Evolutionary conservation across 2,329 filamentous ascomycete species (phyloP), one percentile per base, ranked within the genome.

Genomic region (Helminthosporium solani): DNA sequence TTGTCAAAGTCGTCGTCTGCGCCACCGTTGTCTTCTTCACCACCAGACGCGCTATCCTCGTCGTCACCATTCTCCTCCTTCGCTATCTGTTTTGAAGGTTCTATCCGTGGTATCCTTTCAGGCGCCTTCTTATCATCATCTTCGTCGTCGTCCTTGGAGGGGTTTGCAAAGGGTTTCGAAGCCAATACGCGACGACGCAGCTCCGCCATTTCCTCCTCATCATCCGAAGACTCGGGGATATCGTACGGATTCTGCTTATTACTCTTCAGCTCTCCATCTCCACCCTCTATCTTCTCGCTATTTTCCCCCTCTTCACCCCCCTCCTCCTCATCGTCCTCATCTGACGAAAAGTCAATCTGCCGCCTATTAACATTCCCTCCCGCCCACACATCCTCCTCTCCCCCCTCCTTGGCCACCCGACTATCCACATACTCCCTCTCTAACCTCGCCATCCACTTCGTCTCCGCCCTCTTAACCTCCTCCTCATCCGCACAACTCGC

Each of bases 171-270:
- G 0, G 90, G 83, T 65, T 92, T 96, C 6, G 92, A 96, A 6
- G 86, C 87, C 2, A 99, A 80, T n/a, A 97, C 90, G 58, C 89
- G 88, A 44, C 87, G 84, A 39, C 94, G 82, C 42, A 99, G 85
- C 63, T 95, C 91, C 28, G 89, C 91, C 91, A 97, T 97, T 64
- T 90, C 85, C 42, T 88, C 87, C 59, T 95, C 90, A 46, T 96
- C 86, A 46, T 88, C 88, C 25, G 82, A 83, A 3, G 70, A 69
- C 44, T 90, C 87, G 8, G 90, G 90, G 36, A 95, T 80, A 43
- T 82, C 85, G 60, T 86, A 91, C 0, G 84, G 85, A 58, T 94
- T 88, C 56, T 78, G 70, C 18, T 79, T 72, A 20, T 76, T 71
- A 14, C 76, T 74, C 7, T 78, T 73, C 18, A 71, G 66, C 18